These are phyloP conservation scores for Suillus plorans DNA, from an alignment of 768 basidiomycete species.

Conservation along the genomic window DNA sequence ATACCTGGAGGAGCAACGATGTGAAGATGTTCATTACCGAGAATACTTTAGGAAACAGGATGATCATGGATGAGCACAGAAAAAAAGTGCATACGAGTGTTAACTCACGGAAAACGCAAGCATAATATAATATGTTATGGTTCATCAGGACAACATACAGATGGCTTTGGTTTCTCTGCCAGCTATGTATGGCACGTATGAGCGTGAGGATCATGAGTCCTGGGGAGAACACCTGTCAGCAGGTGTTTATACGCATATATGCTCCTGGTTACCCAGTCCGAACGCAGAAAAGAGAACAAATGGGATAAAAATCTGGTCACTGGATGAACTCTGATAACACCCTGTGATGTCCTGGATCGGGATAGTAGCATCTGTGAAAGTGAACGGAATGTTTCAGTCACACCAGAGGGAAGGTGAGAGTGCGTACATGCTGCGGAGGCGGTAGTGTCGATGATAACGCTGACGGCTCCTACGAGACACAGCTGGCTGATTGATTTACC, in stretches of 20 bases:
- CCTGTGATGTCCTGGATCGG: not conserved
- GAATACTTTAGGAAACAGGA: not conserved
- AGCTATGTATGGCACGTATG: not conserved
- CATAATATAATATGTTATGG: not conserved
- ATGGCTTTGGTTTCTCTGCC: not conserved
- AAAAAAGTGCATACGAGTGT: not conserved
- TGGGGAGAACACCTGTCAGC: not conserved
- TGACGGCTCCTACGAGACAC: no score
- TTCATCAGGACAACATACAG: not conserved
- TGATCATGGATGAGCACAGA: not conserved
- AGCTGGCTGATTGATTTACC: no score
- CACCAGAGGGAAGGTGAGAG: no score
- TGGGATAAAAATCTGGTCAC: not conserved
- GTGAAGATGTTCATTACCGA: not conserved
- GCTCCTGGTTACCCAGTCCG: not conserved
- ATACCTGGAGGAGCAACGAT: not conserved
- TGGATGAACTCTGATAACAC: not conserved
- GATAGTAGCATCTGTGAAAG: not conserved
- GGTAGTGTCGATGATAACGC: no score
- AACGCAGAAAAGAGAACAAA: not conserved
- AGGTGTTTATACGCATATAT: no score
- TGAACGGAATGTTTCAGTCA: not conserved
- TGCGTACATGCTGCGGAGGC: no score
- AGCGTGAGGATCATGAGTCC: not conserved
- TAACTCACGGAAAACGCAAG: not conserved